A percentile compares a stretch with the other conserved stretches of the same genome.
phyloP scores from a whole-genome alignment of 2,329 filamentous ascomycete genomes.

The Thermochaetoides dissita region DNA sequence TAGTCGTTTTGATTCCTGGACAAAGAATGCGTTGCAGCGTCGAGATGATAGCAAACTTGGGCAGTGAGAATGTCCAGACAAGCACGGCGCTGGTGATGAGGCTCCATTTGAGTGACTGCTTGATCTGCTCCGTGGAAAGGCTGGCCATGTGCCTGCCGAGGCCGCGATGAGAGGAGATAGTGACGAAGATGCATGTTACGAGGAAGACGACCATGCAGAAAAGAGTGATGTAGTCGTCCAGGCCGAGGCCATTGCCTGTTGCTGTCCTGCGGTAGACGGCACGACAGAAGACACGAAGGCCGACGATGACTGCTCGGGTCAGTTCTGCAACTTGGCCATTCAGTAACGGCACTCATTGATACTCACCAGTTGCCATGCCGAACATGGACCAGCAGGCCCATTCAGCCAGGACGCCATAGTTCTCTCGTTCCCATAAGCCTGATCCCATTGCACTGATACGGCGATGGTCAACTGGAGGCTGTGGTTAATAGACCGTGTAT shows the following conservation, averaged over 20 bases:
- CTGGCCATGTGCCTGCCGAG: conserved; percentile 16
- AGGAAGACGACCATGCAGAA: conserved; percentile 18
- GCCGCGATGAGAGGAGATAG: conserved; percentile 16
- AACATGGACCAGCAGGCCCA: conserved; percentile 7
- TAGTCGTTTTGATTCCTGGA: conserved; percentile 17
- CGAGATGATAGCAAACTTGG: conserved; percentile 22
- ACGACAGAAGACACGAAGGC: conserved; percentile 17
- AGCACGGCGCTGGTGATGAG: conserved; percentile 19
- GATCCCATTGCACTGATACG: too few species aligned
- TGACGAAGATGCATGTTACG: conserved; percentile 19
- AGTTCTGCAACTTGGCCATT: not conserved
- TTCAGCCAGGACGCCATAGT: conserved; percentile 3
- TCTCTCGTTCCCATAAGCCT: conserved; percentile 2
- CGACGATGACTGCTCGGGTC: conserved; percentile 15
- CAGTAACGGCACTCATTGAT: not conserved
- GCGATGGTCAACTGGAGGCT: too few species aligned
- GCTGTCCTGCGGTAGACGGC: conserved; percentile 7
- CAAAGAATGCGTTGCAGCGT: conserved; percentile 20
- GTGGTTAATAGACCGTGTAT: too few species aligned
- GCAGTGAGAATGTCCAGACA: conserved; percentile 23
- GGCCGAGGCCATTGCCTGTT: conserved; percentile 13
- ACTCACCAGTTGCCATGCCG: conserved; percentile 3
- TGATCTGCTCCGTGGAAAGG: conserved; percentile 9
- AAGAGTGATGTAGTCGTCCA: conserved; percentile 21
- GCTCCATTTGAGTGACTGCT: conserved; percentile 18